These are phyloP conservation scores for Sclerotinia borealis DNA, from an alignment of 2,329 filamentous ascomycete genomes.

Conservation along the genomic window DNA sequence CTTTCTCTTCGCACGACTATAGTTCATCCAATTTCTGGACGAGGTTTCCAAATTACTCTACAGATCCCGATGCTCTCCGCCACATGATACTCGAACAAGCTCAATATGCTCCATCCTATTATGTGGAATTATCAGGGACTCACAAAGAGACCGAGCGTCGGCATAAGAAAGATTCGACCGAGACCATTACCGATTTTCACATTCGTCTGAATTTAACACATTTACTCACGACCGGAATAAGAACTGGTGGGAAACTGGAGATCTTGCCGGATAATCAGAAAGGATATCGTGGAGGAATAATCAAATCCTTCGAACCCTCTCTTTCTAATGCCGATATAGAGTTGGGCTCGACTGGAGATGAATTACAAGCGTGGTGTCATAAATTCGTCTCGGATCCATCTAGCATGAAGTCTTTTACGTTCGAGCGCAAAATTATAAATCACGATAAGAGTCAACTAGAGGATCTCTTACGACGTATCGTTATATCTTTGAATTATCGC, in stretches of 20 bases:
- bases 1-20: slow-evolving; percentile 25
- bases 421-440: slow-evolving; percentile 50
- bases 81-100: slow-evolving; percentile 27
- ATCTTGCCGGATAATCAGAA: slow-evolving; percentile 54
- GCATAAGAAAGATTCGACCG: slow-evolving; percentile 40
- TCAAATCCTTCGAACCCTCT: slow-evolving; percentile 46
- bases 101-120: slow-evolving; percentile 25
- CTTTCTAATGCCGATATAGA: slow-evolving; percentile 28
- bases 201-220: slow-evolving; percentile 53
- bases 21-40: slow-evolving; percentile 25
- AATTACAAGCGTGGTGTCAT: slow-evolving; percentile 52
- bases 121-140: slow-evolving; percentile 30
- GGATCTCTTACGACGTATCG: slow-evolving; percentile 45
- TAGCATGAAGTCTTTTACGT: slow-evolving; percentile 49
- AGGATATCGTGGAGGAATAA: slow-evolving; percentile 58
- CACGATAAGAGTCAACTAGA: slow-evolving; percentile 52
- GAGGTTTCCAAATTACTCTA: slow-evolving; percentile 27
- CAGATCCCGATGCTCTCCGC: slow-evolving; percentile 20
- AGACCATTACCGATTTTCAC: slow-evolving; percentile 53
- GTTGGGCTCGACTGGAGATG: slow-evolving; percentile 8
- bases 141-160: slow-evolving; percentile 28
- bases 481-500: slow-evolving; percentile 61
- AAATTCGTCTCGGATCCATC: slow-evolving; percentile 55
- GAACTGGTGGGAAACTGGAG: slow-evolving; percentile 39
- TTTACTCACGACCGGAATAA: slow-evolving; percentile 44